Conservation (phyloP, 257 asterid genomes). For the Petrea volubilis region DNA sequence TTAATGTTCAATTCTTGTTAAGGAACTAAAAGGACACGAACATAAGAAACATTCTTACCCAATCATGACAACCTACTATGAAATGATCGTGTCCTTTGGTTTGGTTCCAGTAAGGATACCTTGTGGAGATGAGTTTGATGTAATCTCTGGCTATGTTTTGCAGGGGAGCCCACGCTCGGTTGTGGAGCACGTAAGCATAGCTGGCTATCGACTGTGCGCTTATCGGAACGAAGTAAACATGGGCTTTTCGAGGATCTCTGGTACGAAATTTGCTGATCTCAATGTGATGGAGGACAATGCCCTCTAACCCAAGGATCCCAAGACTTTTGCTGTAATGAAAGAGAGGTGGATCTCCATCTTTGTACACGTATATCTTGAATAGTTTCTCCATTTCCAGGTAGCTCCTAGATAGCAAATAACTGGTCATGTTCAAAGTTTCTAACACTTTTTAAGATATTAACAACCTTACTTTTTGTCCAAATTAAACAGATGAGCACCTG, state of each 20-base stretch:
- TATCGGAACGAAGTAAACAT: conserved; percentile 41
- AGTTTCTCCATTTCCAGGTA: conserved; percentile 65
- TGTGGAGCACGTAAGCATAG: conserved; percentile 35
- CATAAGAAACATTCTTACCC: conserved; percentile 36
- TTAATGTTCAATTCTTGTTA: background rate
- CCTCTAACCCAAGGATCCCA: conserved; percentile 56
- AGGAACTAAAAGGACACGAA: background rate
- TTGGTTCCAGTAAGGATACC: conserved; percentile 59
- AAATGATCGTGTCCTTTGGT: conserved; percentile 52
- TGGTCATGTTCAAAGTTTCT: background rate
- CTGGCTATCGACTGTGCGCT: conserved; percentile 46
- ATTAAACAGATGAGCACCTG: conserved; percentile 31
- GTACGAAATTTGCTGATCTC: conserved; percentile 58
- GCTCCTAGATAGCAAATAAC: conserved; percentile 38
- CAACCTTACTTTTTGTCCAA: background rate
- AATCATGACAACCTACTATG: conserved; percentile 59
- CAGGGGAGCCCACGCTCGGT: conserved; percentile 51
- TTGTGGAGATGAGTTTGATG: conserved; percentile 36
- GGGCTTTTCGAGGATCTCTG: conserved; percentile 41
- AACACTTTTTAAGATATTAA: no score
- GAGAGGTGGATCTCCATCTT: conserved; percentile 65
- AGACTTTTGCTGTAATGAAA: conserved; percentile 54
- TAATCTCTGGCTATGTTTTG: conserved; percentile 51
- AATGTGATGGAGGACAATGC: conserved; percentile 53
- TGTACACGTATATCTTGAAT: conserved; percentile 52